phyloP scores from a whole-genome alignment of 352 stramenopile genomes.

The Detonula confervacea region DNA sequence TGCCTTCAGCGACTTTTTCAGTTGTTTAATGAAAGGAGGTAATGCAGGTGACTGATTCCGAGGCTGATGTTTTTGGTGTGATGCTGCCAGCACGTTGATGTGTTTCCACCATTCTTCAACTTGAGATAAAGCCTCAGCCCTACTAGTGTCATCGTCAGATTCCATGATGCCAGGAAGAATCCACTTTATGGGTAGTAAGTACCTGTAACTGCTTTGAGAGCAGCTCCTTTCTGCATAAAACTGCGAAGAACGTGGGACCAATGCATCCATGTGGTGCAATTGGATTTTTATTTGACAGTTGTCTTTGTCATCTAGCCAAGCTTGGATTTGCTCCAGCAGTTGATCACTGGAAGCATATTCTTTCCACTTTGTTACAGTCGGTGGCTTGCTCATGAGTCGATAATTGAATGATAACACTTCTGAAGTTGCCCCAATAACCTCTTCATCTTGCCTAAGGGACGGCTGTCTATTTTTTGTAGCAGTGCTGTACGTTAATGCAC shows the following conservation, averaged over 20 bases:
- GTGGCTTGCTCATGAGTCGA: slow-evolving; percentile 22
- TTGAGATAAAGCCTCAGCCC: slow-evolving; percentile 10
- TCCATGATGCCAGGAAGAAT: slow-evolving; percentile 36
- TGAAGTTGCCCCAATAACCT: slow-evolving; percentile 38
- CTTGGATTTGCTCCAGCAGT: slow-evolving; percentile 32
- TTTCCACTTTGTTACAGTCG: slow-evolving; percentile 30
- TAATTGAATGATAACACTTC: slow-evolving; percentile 59
- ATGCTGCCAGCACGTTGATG: slow-evolving; percentile 16
- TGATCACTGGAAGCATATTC: slow-evolving; percentile 28
- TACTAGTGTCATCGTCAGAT: slow-evolving; percentile 5
- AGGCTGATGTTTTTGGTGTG: slow-evolving; percentile 29
- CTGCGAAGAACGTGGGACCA: slow-evolving; percentile 36
- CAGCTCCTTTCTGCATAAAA: slow-evolving; percentile 71
- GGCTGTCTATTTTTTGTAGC: slow-evolving; percentile 46
- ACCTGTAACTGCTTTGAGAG: slow-evolving; percentile 71
- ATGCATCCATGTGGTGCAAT: slow-evolving; percentile 39
- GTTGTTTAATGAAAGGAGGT: slow-evolving; percentile 37
- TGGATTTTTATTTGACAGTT: slow-evolving; percentile 14
- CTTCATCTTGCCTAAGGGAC: slow-evolving; percentile 44
- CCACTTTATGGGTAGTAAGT: slow-evolving; percentile 69
- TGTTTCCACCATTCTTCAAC: slow-evolving; percentile 48
- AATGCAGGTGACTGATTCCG: not conserved
- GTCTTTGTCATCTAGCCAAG: slow-evolving; percentile 21
- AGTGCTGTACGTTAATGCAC: slow-evolving; percentile 44
- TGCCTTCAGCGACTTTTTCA: slow-evolving; percentile 50